Evolutionary conservation across 2,329 filamentous ascomycete species (phyloP).

Genomic region (Colletotrichum sp.): DNA sequence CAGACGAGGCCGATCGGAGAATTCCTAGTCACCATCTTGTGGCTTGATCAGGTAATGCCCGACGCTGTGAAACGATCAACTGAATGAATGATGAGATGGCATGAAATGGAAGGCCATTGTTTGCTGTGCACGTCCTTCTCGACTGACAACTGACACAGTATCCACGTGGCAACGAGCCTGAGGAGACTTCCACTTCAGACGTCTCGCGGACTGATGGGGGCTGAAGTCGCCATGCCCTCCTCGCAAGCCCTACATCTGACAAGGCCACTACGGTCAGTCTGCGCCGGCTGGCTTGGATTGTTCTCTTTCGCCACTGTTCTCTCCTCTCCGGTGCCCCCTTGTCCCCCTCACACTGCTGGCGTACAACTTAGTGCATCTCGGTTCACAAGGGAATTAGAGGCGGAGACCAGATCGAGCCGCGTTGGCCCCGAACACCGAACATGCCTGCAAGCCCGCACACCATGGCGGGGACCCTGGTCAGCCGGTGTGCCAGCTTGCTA

Average conservation of each 20-base stretch:
- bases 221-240: not conserved
- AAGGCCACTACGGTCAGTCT: not conserved
- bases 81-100: no score
- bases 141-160: not conserved
- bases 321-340: not conserved
- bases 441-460: not conserved
- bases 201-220: not conserved
- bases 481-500: not conserved
- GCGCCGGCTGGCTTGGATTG: not conserved
- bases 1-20: conserved; percentile 28
- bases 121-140: not conserved
- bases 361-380: not conserved
- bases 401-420: not conserved
- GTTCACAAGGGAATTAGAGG: not conserved
- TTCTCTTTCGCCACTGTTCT: not conserved
- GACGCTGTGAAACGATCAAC: not conserved
- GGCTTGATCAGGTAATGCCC: not conserved
- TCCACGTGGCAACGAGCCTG: not conserved
- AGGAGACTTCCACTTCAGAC: not conserved
- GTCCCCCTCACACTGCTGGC: not conserved
- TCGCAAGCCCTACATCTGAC: not conserved
- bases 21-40: not conserved
- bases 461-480: not conserved
- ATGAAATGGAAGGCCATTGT: not conserved
- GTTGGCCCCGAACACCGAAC: not conserved